Evolutionary conservation across 2,329 filamentous ascomycete species (phyloP), one percentile per base, ranked within the genome.

Genomic region (Fusarium veterinarium): DNA sequence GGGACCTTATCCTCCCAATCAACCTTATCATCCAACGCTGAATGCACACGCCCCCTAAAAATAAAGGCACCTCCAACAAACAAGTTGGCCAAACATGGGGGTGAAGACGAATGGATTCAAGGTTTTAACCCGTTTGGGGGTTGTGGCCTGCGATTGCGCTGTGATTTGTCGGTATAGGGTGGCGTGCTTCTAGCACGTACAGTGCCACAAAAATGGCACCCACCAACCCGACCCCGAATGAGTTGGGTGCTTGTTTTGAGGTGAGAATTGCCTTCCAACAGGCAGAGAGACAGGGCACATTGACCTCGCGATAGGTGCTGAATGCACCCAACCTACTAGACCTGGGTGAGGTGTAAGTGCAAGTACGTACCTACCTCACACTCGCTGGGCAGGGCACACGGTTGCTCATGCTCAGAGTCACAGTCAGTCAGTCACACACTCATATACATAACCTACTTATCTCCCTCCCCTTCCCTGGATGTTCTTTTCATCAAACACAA

Each of bases 401-500:
- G 30, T 49, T 33, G 46, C 46, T 33, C 46, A 49, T 49, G 46
- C 46, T 49, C 46, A 33, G 12, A 52, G 33, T 37, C 48, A 37
- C 31, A 37, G 48, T 38, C 31, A 35, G 30, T 73, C 75, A 75
- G 69, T 71, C 72, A 76, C 73, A 49, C 31, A 58, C 55, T 35
- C 55, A 49, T 57, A 58, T 58, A 58, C 55, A 74, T 73, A 75
- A 75, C 74, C 72, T 76, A 73, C 71, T 74, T 75, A 77, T 73
- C 72, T 72, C 72, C 69, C 75, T 79, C 75, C 74, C 76, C 60
- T 51, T 59, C 80, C 80, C 81, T 79, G 81, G 76, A 76, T 78
- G 74, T 66, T 77, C 57, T 76, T 25, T 42, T 81, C 78, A 75
- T 79, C 80, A 85, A 81, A 84, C 87, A 85, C 83, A 86, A 82